Base-by-base conservation (phyloP, 1,284 basidiomycete species). In the Chalciporus sp. region DNA sequence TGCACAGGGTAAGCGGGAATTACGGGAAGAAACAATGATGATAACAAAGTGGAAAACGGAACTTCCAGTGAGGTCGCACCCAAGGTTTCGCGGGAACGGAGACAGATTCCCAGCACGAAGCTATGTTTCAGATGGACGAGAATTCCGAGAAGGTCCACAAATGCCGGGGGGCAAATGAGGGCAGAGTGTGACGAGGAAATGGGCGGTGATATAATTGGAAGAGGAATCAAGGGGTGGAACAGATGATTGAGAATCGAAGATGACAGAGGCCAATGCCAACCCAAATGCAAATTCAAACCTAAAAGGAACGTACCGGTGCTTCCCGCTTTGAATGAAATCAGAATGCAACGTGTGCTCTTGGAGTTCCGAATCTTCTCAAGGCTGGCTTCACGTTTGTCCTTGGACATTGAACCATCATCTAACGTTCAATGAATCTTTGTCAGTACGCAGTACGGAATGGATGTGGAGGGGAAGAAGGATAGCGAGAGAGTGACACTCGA, bases 261-360 rank as follows among this genome's bases (percentile, higher is more conserved):
- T 12, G 28, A 9, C 37, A n/a, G 49, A 49, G 23, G 28, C 12
- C 0, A 19, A 16, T 5, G 20, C 19, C 35, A 23, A 41, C 40
- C 3, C 4, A 14, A 41, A 28, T 3, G 39, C 2, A 37, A 49
- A 31, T 6, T 26, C 14, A 35, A 51, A 42, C 2, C n/a, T 44
- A 42, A 50, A 48, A 23, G 23, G n/a, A 37, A 70, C 71, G 47
- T 62, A 88, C 90, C 92, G 1, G 92, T 94, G 65, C 89, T 92
- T 2, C 95, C 95, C 12, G 95, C 94, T 71, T 97, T 98, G 84
- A 98, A 96, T 0, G 94, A 97, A 58, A 98, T 96, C 57, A 99
- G 74, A 56, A 98, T 98, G 37, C 96, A 84, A 23, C 78, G 81
- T 14, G 79, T 82, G 3, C 65, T 76, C 10, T 73, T 69, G 64